phyloP scores from a whole-genome alignment of 768 basidiomycete species.

The Lactarius hengduanensis region DNA sequence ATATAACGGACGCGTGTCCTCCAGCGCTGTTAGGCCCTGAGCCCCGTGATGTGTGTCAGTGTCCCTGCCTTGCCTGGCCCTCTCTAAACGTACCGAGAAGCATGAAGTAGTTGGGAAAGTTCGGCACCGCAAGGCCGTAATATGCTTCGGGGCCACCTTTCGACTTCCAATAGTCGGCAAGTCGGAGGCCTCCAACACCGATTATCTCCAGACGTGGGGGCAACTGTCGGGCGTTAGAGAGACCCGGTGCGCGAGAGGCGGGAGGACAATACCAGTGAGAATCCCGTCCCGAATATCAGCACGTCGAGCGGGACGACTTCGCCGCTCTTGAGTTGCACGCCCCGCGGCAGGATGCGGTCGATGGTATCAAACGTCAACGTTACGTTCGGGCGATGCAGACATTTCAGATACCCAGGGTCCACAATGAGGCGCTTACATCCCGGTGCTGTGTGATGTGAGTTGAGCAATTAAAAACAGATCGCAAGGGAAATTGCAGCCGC shows the following conservation, averaged over 20 bases:
- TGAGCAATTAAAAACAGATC: not conserved
- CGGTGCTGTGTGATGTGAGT: constrained; percentile 38
- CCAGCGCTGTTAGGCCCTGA: constrained; percentile 51
- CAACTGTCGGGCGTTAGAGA: constrained; percentile 14
- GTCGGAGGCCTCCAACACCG: constrained; percentile 44
- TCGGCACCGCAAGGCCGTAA: constrained; percentile 38
- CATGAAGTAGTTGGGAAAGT: constrained; percentile 29
- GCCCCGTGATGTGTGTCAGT: constrained; percentile 1
- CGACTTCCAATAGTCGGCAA: constrained; percentile 46
- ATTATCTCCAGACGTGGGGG: constrained; percentile 31
- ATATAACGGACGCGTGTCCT: constrained; percentile 59
- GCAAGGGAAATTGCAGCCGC: constrained; percentile 28
- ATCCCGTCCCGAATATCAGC: constrained; percentile 60
- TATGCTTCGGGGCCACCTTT: constrained; percentile 55
- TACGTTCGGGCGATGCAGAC: constrained; percentile 54
- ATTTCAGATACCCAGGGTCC: constrained; percentile 57
- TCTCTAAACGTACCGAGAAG: constrained; percentile 19
- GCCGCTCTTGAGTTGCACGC: constrained; percentile 49
- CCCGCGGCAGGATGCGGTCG: constrained; percentile 48
- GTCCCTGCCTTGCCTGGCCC: not conserved
- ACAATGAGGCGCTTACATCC: constrained; percentile 66
- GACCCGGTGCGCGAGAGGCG: not conserved
- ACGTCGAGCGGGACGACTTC: constrained; percentile 52
- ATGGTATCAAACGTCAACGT: constrained; percentile 49
- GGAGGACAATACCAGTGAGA: constrained; percentile 40